These are phyloP conservation scores for Solanum clarkiae DNA, from an alignment of 257 asterid species.

Conservation along the genomic window DNA sequence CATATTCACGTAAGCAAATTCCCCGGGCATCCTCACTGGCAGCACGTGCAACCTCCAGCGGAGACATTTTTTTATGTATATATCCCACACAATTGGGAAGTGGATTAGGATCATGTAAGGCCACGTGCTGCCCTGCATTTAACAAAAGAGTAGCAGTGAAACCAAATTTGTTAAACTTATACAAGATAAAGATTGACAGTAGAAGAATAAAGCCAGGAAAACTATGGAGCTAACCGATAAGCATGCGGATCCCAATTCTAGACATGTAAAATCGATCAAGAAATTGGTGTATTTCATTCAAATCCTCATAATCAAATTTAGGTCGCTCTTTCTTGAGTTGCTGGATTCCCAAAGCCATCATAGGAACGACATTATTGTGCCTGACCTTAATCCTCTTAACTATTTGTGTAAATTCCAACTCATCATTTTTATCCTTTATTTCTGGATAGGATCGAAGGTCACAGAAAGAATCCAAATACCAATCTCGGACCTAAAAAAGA, in stretches of 20 bases:
- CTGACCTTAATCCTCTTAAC: slow-evolving; percentile 87
- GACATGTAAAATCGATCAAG: slow-evolving; percentile 90
- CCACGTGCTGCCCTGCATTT: slow-evolving; percentile 91
- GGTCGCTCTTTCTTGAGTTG: slow-evolving; percentile 72
- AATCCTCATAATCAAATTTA: slow-evolving; percentile 37
- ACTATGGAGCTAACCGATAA: slow-evolving; percentile 53
- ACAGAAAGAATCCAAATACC: slow-evolving; percentile 95
- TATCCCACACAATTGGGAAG: slow-evolving; percentile 81
- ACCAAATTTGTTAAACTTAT: not conserved
- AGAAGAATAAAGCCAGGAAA: not conserved
- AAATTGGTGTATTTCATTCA: slow-evolving; percentile 74
- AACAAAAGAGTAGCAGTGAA: not conserved
- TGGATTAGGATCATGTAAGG: slow-evolving; percentile 88
- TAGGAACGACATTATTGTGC: slow-evolving; percentile 95
- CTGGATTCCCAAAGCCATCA: slow-evolving; percentile 95
- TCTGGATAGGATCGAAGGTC: slow-evolving; percentile 69
- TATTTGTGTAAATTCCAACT: slow-evolving; percentile 67
- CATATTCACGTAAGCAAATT: slow-evolving; percentile 75
- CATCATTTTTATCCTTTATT: slow-evolving; percentile 56
- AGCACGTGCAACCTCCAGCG: slow-evolving; percentile 59
- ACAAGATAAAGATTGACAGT: not conserved
- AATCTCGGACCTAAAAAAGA: slow-evolving; percentile 44
- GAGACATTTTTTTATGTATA: slow-evolving; percentile 93
- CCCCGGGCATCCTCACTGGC: slow-evolving; percentile 93
- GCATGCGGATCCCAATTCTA: slow-evolving; percentile 95